These are phyloP conservation scores for Glarea lozoyensis DNA, from an alignment of 495 filamentous ascomycete genomes.

Conservation along the genomic window DNA sequence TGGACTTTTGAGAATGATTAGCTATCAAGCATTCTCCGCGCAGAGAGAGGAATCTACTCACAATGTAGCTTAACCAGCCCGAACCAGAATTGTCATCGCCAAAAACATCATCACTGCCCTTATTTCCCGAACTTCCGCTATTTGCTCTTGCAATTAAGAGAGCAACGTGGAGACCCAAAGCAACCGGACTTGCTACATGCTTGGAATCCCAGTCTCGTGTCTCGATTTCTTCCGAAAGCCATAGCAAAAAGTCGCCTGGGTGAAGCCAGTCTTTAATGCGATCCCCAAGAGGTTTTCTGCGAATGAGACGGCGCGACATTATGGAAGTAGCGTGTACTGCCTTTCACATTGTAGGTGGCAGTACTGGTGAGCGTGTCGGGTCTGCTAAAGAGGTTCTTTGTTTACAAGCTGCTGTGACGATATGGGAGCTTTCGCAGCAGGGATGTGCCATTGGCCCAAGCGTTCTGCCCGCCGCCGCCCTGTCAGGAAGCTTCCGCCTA, in stretches of 20 bases:
- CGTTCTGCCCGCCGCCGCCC: no score
- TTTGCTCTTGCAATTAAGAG: conserved; percentile 83
- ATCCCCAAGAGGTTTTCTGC: conserved; percentile 64
- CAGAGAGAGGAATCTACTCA: conserved; percentile 38
- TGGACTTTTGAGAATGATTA: conserved; percentile 45
- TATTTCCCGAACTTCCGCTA: conserved; percentile 33
- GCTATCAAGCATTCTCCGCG: not conserved
- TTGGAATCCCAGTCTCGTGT: conserved; percentile 83
- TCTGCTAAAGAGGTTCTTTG: no score
- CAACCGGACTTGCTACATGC: conserved; percentile 62
- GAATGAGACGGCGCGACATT: conserved; percentile 75
- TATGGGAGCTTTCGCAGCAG: no score
- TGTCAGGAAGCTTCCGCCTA: no score
- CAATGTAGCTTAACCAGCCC: conserved; percentile 68
- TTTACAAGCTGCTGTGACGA: no score
- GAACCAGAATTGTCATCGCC: conserved; percentile 47
- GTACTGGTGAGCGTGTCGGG: conserved; percentile 2
- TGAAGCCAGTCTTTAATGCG: conserved; percentile 73
- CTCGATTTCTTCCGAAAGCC: conserved; percentile 83
- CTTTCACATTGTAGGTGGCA: conserved; percentile 12
- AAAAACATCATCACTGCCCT: conserved; percentile 71
- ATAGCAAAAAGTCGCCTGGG: conserved; percentile 79
- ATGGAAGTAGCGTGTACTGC: conserved; percentile 11
- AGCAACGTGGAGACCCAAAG: conserved; percentile 62
- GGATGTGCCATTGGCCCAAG: no score